Evolutionary conservation across 2,329 filamentous ascomycete genomes (phyloP), one percentile per base, ranked within the genome.

Genomic region (Colletotrichum euphorbiae): DNA sequence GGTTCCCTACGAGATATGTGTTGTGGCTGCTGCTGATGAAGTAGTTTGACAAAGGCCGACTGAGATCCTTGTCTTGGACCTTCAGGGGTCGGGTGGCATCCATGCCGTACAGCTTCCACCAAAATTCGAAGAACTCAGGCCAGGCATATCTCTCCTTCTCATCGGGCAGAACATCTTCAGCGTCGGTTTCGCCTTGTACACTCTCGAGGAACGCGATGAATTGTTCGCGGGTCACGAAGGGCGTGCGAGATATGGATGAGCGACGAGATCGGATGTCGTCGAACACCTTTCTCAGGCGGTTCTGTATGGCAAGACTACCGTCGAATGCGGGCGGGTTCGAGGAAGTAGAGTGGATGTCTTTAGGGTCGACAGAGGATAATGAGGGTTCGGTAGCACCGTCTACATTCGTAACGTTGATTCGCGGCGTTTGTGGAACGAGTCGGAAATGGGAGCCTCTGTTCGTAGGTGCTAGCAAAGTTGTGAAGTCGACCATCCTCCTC

Each of bases 21-120:
- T 98, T 98, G 82, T 98, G 94, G 75, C 93, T 97, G 72, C 93
- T 97, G 70, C 91, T 97, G 77, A 98, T 94, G 78, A 93, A 98
- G 81, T 98, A 98, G 76, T 97, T 93, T 52, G 91, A 93, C 66
- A 97, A 84, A 4, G 93, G 92, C 59, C 86, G 87, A 0, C 85
- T 86, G 36, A 89, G 77, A 75, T 94, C 90, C 66, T 87, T 83
- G 70, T 80, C 74, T 33, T 80, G 73, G 21, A 78, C 65, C 7
- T 80, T 77, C 21, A 80, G 76, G n/a, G 83, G 82, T 71, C 75
- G 78, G 19, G 80, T 72, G 4, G 85, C 85, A 36, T 82, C 77
- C 74, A 81, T 81, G 33, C 79, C 79, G 55, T 81, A 84, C 6
- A 76, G 71, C 46, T 78, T 76, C 71, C 79, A 80, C 83, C 83